Conservation (phyloP, 2,329 filamentous ascomycete genomes). For the Bipolaris zeicola region DNA sequence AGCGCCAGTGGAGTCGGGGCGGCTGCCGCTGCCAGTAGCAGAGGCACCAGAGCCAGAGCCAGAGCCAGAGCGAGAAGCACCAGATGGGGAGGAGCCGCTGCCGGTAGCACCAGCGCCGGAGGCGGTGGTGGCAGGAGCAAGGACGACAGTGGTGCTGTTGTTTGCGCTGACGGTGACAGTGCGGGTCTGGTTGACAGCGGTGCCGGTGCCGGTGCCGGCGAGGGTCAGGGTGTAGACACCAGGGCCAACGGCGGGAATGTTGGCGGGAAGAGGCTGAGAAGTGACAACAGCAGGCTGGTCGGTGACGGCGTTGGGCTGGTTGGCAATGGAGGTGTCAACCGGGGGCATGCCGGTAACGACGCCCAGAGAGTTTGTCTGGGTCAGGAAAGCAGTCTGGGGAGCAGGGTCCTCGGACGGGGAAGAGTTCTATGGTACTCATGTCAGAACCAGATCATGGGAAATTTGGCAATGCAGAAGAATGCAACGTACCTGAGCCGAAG, state of each 20-base stretch:
- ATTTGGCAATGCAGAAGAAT: slow-evolving; percentile 16
- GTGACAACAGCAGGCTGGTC: slow-evolving; percentile 29
- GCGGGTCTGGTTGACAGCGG: slow-evolving; percentile 36
- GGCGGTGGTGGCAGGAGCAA: slow-evolving; percentile 19
- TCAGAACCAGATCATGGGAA: neutral
- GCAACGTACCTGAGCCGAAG: slow-evolving; percentile 36
- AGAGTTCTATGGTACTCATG: slow-evolving; percentile 6
- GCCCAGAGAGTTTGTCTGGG: slow-evolving; percentile 43
- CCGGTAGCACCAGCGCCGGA: slow-evolving; percentile 17
- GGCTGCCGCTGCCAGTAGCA: slow-evolving; percentile 20
- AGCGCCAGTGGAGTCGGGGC: slow-evolving; percentile 24
- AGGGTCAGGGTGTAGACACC: slow-evolving; percentile 45
- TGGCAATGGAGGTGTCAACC: slow-evolving; percentile 29
- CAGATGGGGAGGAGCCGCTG: slow-evolving; percentile 20
- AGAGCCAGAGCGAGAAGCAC: slow-evolving; percentile 8
- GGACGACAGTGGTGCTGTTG: slow-evolving; percentile 42
- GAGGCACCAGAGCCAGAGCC: slow-evolving; percentile 1
- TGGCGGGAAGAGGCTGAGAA: slow-evolving; percentile 33
- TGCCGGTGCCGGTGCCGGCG: slow-evolving; percentile 28
- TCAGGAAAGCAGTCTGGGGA: slow-evolving; percentile 36
- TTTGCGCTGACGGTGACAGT: slow-evolving; percentile 42
- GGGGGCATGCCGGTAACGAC: slow-evolving; percentile 41
- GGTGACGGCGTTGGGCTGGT: slow-evolving; percentile 33
- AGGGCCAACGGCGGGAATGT: slow-evolving; percentile 45
- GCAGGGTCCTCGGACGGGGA: neutral